phyloP scores from a whole-genome alignment of 2,329 filamentous ascomycete species.

The Trichoderma harzianum region DNA sequence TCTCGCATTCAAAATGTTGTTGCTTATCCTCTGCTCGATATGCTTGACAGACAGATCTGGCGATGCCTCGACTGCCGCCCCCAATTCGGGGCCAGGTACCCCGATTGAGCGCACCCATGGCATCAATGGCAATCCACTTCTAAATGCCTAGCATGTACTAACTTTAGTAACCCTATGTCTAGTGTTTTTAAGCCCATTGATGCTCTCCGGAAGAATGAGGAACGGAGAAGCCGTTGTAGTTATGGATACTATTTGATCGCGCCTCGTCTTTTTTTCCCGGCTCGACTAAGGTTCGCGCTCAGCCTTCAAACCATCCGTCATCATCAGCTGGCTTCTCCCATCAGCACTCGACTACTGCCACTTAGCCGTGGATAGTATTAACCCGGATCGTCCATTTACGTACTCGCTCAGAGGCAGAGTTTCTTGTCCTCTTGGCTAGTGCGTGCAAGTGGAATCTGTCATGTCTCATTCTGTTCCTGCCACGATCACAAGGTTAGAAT shows the following conservation, averaged over 20 bases:
- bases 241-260: background rate
- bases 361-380: background rate
- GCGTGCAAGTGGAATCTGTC: background rate
- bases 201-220: background rate
- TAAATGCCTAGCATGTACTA: background rate
- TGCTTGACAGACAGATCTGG: background rate
- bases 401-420: background rate
- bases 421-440: background rate
- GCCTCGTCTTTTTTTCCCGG: background rate
- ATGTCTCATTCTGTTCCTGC: background rate
- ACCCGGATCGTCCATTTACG: background rate
- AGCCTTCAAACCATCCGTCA: conserved; percentile 1
- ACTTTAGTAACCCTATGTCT: background rate
- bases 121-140: background rate
- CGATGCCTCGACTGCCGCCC: background rate
- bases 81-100: background rate
- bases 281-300: background rate
- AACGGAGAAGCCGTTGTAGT: background rate
- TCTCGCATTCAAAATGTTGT: background rate
- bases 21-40: background rate
- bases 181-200: background rate
- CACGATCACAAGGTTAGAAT: background rate
- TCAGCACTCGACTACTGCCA: background rate
- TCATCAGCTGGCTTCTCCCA: background rate
- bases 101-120: background rate